Evolutionary conservation across 2,329 filamentous ascomycete species (phyloP).

Genomic region (Curvularia spicifera): DNA sequence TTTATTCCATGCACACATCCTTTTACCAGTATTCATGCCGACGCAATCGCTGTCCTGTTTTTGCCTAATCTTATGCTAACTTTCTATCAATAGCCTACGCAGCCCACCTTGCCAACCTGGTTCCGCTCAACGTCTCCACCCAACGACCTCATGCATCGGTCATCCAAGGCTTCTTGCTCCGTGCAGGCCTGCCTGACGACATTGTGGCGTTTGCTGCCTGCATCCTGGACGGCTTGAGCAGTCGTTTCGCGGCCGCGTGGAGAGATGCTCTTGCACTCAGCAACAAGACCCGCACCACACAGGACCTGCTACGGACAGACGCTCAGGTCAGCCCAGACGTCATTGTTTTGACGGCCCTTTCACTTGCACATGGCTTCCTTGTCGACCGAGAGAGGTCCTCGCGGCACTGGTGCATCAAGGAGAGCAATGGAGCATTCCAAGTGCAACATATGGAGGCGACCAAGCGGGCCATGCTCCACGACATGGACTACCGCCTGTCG

Average conservation of each 20-base stretch:
- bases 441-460: conserved; percentile 43
- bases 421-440: conserved; percentile 33
- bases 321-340: conserved; percentile 39
- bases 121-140: conserved; percentile 43
- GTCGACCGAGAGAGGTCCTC: conserved; percentile 40
- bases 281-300: neutral
- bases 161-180: conserved; percentile 40
- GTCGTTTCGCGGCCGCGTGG: conserved; percentile 43
- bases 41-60: conserved; percentile 13
- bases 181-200: conserved; percentile 43
- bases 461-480: conserved; percentile 42
- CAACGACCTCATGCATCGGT: conserved; percentile 33
- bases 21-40: conserved; percentile 1
- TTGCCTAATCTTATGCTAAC: conserved; percentile 24
- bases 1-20: conserved; percentile 18
- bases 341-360: conserved; percentile 46
- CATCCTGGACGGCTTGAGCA: conserved; percentile 46
- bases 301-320: conserved; percentile 12
- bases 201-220: conserved; percentile 49
- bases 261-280: conserved; percentile 26
- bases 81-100: conserved; percentile 43
- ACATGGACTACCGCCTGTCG: conserved; percentile 49
- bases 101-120: conserved; percentile 45
- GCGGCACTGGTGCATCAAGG: conserved; percentile 43
- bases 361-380: conserved; percentile 46